Percentiles rank a stretch among this genome's conserved stretches.
Evolutionary conservation across 768 basidiomycete species (phyloP).

Genomic region (Lentinus brumalis): DNA sequence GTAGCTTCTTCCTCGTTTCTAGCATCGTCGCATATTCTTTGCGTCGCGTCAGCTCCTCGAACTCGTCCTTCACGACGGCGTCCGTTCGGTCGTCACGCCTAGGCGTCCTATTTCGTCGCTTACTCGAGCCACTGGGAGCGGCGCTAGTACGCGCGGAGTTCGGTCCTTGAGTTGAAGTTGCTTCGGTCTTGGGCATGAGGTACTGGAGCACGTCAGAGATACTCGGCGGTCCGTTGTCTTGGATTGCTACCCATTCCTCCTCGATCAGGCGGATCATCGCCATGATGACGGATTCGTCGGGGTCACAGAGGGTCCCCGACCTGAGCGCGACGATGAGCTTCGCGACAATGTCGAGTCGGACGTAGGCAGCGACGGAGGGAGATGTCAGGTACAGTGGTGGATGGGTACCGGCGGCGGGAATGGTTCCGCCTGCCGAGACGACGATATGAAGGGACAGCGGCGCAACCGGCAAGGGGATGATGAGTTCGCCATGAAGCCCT

Average conservation of each 20-base stretch:
- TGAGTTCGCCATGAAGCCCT: constrained; percentile 46
- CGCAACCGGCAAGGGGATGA: constrained; percentile 66
- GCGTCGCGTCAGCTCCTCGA: constrained; percentile 46
- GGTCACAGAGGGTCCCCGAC: constrained; percentile 55
- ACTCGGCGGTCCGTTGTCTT: constrained; percentile 75
- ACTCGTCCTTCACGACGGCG: constrained; percentile 52
- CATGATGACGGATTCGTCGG: constrained; percentile 74
- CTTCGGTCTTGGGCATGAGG: constrained; percentile 43
- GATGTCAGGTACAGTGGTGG: constrained; percentile 80
- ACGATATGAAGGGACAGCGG: constrained; percentile 71
- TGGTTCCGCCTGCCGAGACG: constrained; percentile 46
- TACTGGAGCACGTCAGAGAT: constrained; percentile 66
- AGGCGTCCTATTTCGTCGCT: constrained; percentile 27
- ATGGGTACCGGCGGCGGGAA: constrained; percentile 49
- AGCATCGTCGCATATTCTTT: constrained; percentile 60
- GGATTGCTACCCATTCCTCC: constrained; percentile 65
- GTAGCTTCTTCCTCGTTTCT: constrained; percentile 58
- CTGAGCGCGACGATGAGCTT: constrained; percentile 60
- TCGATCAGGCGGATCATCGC: constrained; percentile 70
- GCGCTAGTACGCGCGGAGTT: neutral
- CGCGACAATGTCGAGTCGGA: constrained; percentile 81
- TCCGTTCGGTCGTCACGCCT: constrained; percentile 47
- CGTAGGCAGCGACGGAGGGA: constrained; percentile 68
- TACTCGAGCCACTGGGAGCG: constrained; percentile 3
- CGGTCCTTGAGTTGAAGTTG: neutral